These are phyloP conservation scores for Dioscorea cayenensis DNA, from an alignment of 116 monocot species.

Conservation along the genomic window DNA sequence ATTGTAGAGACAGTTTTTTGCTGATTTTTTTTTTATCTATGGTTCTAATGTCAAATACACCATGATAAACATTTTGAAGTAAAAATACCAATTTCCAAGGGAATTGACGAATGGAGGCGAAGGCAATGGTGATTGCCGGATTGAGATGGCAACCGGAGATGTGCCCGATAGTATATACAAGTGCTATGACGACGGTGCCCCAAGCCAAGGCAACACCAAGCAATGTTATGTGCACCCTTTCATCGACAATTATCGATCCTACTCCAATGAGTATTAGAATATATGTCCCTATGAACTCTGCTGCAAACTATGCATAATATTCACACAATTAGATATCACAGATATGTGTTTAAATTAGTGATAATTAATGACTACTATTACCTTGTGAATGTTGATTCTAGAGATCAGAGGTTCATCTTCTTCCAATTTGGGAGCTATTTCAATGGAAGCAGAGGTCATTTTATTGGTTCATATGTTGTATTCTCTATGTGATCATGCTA, in stretches of 20 bases:
- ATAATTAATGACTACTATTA: no score
- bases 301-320: constrained; percentile 8
- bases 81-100: constrained; percentile 23
- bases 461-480: no score
- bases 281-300: constrained; percentile 31
- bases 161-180: constrained; percentile 29
- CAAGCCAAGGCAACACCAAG: constrained; percentile 21
- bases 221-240: constrained; percentile 7
- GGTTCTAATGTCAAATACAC: neutral
- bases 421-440: no score
- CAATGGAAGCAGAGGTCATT: no score
- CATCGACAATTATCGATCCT: constrained; percentile 8
- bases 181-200: neutral
- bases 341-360: no score
- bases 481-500: no score
- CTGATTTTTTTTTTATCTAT: neutral
- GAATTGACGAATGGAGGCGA: constrained; percentile 16
- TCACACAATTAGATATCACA: neutral
- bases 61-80: no score
- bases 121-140: constrained; percentile 38
- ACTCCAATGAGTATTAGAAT: constrained; percentile 27
- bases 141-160: constrained; percentile 39
- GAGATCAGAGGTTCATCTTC: no score
- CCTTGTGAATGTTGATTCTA: no score
- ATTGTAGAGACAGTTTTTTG: neutral